Conservation (phyloP, 2,329 filamentous ascomycete genomes). For the Paraconiothyrium sp. region DNA sequence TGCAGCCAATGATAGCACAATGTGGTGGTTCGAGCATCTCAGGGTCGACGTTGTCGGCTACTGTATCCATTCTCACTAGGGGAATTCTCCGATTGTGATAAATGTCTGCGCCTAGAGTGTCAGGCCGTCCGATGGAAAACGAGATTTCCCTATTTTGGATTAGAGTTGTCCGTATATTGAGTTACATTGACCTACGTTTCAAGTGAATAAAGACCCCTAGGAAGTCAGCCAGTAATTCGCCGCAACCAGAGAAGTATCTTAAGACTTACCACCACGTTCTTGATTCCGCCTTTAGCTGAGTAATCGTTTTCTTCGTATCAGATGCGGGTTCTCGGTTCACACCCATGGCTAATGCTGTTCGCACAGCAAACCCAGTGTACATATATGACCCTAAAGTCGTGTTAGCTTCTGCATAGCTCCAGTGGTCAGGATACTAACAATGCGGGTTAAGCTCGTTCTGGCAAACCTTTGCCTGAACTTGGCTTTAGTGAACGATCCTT, state of each 20-base stretch:
- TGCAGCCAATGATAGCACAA: constrained; percentile 49
- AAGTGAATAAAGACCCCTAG: neutral
- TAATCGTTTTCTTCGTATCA: constrained; percentile 5
- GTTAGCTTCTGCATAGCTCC: neutral
- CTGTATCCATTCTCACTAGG: constrained; percentile 43
- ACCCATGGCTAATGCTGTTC: constrained; percentile 59
- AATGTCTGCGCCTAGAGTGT: constrained; percentile 59
- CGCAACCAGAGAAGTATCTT: neutral
- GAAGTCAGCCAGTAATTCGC: neutral
- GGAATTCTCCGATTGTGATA: constrained; percentile 56
- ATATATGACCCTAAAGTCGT: constrained; percentile 52
- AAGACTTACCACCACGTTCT: constrained; percentile 26
- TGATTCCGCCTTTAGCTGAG: constrained; percentile 12
- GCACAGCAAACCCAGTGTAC: constrained; percentile 59
- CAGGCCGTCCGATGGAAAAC: constrained; percentile 59
- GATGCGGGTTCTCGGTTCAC: constrained; percentile 53
- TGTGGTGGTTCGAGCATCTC: constrained; percentile 4
- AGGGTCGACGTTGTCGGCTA: constrained; percentile 28
- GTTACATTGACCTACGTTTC: neutral
- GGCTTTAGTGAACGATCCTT: neutral
- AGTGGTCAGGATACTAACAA: constrained; percentile 13
- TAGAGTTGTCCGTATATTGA: neutral
- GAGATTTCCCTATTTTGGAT: constrained; percentile 6
- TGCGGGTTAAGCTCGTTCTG: constrained; percentile 62
- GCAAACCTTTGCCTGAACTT: constrained; percentile 54